Evolutionary conservation across 805 yeast genomes (phyloP), one percentile per base, ranked within the genome.

Genomic region (Zygosaccharomyces rouxii): DNA sequence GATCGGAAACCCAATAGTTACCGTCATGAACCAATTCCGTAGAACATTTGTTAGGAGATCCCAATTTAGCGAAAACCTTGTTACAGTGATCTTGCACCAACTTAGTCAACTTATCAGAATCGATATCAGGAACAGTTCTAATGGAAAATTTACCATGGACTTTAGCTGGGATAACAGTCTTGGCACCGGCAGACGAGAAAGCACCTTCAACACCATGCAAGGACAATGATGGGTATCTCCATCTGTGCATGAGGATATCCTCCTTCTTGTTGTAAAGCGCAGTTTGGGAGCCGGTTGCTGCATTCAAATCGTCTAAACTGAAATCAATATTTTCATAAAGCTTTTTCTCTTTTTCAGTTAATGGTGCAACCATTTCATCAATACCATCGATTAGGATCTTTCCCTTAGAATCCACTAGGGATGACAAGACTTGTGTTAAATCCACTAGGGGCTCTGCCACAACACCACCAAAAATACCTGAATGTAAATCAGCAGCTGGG

Each of bases 131-230:
- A 31, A 94, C 99, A 18, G 99, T 94, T 76, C 99, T 82, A 63
- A 94, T 90, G 30, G 96, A 87, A 68, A 94, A 94, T 74, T 94
- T 94, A 62, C 99, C 99, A 46, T 74, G 70, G 29, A 94, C 98
- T 66, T 84, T 85, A 42, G 97, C 87, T 30, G 99, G 99, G 56
- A 94, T 94, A 45, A 94, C 99, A 29, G 99, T 94, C 76, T 94
- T 94, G 50, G 98, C 99, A 56, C 99, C 99, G 41, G 86, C 78
- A 38, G 86, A 92, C 42, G 85, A 83, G 70, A 94, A 94, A 5
- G 98, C 99, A 55, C 99, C 99, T 72, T 94, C 99, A 48, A 94
- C 79, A 58, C 99, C 99, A 71, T 94, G 99, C 56, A 94, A 70
- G 2, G 98, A 90, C 61, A 94, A 76, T 6, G 98, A 89, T 48